Conservation (phyloP, 2,329 filamentous ascomycete genomes). For the Aureobasidium leucospermi region DNA sequence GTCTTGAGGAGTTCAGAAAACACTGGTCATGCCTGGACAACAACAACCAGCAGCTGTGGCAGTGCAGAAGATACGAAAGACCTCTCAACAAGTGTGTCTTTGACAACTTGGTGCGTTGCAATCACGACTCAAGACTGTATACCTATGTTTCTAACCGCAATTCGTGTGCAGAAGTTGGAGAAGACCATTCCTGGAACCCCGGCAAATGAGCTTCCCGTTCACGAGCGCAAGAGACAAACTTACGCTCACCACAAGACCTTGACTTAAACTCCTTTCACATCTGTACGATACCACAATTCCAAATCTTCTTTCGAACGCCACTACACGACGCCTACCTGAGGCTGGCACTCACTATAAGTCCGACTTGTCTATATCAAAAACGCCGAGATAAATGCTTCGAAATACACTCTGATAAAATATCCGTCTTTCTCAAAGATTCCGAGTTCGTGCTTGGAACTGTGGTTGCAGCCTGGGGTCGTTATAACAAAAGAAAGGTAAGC, state of each 20-base stretch:
- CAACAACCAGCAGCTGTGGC: slow-evolving; percentile 96
- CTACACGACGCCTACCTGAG: background rate
- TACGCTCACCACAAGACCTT: slow-evolving; percentile 23
- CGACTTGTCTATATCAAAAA: background rate
- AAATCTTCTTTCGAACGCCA: slow-evolving; percentile 5
- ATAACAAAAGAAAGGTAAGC: too few relatives aligned
- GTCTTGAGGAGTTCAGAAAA: slow-evolving; percentile 79
- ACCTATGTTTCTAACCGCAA: background rate
- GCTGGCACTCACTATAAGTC: background rate
- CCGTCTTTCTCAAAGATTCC: background rate
- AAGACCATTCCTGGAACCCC: slow-evolving; percentile 46
- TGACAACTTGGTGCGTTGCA: slow-evolving; percentile 73
- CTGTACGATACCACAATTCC: slow-evolving; percentile 14
- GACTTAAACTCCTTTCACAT: slow-evolving; percentile 6
- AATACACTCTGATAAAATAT: background rate
- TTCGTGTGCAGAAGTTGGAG: slow-evolving; percentile 38
- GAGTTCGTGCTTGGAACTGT: background rate
- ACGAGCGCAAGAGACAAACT: slow-evolving; percentile 42
- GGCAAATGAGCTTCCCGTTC: slow-evolving; percentile 41
- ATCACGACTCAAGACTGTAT: background rate
- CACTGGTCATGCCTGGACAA: slow-evolving; percentile 96
- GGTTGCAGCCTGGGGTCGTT: background rate
- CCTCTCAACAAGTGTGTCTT: slow-evolving; percentile 92
- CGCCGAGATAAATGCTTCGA: background rate
- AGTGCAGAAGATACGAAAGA: slow-evolving; percentile 83